Conservation (phyloP, 73 alveolate species). For the Paramecium tetraurelia region DNA sequence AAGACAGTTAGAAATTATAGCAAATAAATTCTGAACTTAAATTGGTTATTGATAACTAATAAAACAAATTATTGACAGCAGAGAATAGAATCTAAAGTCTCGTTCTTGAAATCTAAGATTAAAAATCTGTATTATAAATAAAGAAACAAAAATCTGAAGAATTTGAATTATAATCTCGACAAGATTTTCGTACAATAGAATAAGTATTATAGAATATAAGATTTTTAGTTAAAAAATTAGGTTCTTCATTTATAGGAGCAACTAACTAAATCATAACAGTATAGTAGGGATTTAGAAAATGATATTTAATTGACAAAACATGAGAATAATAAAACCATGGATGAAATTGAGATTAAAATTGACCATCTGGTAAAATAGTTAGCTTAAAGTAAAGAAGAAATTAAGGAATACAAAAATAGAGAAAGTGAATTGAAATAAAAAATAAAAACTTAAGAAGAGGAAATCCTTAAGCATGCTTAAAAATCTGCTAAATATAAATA, state of each 20-base stretch:
- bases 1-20: background rate
- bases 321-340: constrained; percentile 33
- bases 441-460: constrained; percentile 13
- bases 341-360: constrained; percentile 27
- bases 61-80: background rate
- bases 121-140: background rate
- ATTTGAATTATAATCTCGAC: background rate
- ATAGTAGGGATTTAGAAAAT: constrained; percentile 26
- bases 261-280: background rate
- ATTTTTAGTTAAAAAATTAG: background rate
- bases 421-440: constrained; percentile 3
- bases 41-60: background rate
- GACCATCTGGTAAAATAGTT: constrained; percentile 10
- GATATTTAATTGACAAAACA: background rate
- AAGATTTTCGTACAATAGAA: constrained; percentile 9
- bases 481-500: background rate
- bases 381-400: background rate
- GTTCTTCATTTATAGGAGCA: background rate
- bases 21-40: background rate
- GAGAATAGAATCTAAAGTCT: constrained; percentile 1
- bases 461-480: background rate
- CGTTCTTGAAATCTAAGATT: constrained; percentile 2
- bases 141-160: background rate
- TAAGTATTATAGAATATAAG: background rate
- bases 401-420: background rate